Percentiles rank a stretch among this genome's conserved stretches.
These are phyloP conservation scores for Backusella psychrophila DNA, from an alignment of 192 early-diverging fungal genomes.

Conservation along the genomic window DNA sequence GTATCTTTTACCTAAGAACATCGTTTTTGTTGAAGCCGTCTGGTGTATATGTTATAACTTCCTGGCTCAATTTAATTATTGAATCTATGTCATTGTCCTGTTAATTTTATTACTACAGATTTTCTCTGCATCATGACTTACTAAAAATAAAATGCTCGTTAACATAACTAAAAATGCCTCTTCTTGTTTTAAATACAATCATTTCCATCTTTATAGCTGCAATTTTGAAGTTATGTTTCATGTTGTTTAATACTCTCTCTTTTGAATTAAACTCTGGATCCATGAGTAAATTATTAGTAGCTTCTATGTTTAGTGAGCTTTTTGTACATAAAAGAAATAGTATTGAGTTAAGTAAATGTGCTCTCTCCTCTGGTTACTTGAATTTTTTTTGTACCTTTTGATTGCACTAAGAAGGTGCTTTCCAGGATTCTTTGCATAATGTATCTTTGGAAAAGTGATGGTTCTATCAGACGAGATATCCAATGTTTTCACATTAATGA, in stretches of 20 bases:
- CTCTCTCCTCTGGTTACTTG: too few species aligned
- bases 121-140: not conserved
- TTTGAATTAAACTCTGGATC: not conserved
- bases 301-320: not conserved
- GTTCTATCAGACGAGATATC: not conserved
- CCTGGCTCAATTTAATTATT: not conserved
- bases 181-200: not conserved
- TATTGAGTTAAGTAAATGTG: too few species aligned
- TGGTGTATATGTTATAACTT: not conserved
- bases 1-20: not conserved
- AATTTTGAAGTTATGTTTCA: not conserved
- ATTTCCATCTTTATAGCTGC: not conserved
- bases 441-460: not conserved
- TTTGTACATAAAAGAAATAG: not conserved
- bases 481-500: not conserved
- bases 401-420: not conserved
- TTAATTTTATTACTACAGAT: not conserved
- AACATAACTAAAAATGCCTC: not conserved
- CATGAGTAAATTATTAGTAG: not conserved
- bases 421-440: not conserved
- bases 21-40: not conserved
- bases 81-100: not conserved
- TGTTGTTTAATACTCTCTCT: not conserved
- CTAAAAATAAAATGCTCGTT: not conserved
- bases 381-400: not conserved